phyloP scores from a whole-genome alignment of 257 asterid species.

The Vinca minor region DNA sequence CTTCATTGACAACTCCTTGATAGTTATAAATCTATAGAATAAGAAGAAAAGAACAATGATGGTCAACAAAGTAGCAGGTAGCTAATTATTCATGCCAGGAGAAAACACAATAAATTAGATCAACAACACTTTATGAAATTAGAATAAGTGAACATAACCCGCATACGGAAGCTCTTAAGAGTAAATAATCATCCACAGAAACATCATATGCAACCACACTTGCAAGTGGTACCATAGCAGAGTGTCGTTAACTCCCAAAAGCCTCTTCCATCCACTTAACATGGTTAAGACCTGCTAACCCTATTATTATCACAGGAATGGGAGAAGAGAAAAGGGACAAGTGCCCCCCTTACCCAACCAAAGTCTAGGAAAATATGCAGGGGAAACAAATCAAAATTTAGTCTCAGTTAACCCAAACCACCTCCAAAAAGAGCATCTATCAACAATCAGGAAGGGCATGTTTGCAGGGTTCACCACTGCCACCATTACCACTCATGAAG shows the following conservation, averaged over 20 bases:
- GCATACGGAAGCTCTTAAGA: background rate
- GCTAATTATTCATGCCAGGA: background rate
- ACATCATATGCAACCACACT: background rate
- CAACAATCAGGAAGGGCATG: background rate
- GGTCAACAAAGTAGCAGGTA: conserved; percentile 5
- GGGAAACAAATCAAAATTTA: background rate
- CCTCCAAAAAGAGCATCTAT: too few relatives aligned
- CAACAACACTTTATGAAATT: too few relatives aligned
- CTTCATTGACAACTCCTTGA: conserved; percentile 90
- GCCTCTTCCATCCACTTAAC: background rate
- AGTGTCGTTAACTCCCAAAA: background rate
- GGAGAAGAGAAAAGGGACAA: background rate
- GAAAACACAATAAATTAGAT: background rate
- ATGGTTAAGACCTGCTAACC: background rate
- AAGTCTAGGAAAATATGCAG: background rate
- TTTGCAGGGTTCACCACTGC: background rate
- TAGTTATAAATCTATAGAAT: conserved; percentile 63
- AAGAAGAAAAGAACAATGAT: conserved; percentile 20
- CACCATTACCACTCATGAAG: background rate
- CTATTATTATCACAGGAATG: background rate
- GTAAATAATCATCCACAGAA: background rate
- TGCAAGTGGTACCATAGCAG: too few relatives aligned
- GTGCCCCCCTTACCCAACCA: background rate
- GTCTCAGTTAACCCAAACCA: background rate
- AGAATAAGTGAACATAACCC: background rate